Conservation (phyloP, 305 asterid species). For the Fraxinus ornus region DNA sequence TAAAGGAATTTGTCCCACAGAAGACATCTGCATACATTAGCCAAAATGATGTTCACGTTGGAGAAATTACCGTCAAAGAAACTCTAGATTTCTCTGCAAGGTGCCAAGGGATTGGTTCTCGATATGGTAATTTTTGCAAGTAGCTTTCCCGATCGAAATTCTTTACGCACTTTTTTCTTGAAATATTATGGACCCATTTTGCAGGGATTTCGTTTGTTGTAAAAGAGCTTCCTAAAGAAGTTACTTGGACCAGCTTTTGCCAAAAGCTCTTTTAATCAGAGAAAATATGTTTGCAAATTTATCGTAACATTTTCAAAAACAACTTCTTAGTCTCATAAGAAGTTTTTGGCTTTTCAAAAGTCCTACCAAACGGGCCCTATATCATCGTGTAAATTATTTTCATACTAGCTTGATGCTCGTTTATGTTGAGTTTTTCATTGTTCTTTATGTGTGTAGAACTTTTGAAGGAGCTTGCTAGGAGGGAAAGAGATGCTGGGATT, state of each 20-base stretch:
- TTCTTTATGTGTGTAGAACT: conserved; percentile 42
- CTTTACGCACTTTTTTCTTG: neutral
- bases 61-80: conserved; percentile 96
- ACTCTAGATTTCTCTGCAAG: conserved; percentile 91
- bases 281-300: no score
- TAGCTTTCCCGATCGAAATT: neutral
- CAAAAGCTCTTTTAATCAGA: no score
- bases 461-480: conserved; percentile 76
- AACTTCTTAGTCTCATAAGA: neutral
- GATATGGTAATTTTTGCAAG: conserved; percentile 56
- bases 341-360: neutral
- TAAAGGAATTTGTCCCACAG: conserved; percentile 73
- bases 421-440: neutral
- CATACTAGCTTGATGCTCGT: neutral
- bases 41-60: conserved; percentile 89
- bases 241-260: neutral
- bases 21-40: conserved; percentile 93
- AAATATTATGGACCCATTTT: neutral
- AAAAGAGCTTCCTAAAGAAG: neutral
- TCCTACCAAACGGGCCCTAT: neutral
- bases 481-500: conserved; percentile 86
- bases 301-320: no score
- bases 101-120: conserved; percentile 88
- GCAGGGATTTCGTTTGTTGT: neutral
- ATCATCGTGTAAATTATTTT: neutral